Evolutionary conservation across 495 filamentous ascomycete species (phyloP), one percentile per base, ranked within the genome.

Genomic region (Penicillium egyptiacum): DNA sequence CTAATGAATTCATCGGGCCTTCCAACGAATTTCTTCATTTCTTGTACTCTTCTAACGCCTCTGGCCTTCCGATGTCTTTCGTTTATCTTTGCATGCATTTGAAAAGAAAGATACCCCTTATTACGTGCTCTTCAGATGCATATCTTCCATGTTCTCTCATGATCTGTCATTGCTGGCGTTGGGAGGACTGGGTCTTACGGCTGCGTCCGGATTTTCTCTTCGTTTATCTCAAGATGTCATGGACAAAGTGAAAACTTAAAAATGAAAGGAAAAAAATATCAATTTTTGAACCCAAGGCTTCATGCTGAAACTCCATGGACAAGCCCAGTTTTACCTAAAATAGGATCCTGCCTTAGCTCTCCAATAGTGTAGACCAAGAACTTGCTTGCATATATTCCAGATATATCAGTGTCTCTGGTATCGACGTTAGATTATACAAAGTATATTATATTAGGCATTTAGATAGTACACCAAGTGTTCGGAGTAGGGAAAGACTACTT

Each of bases 401-500:
- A 39, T n/a, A 6, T 8, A 39, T 14, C 10, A 46, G 5, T n/a
- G 48, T 53, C 40, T 35, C 46, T 39, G 55, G 50, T 48, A 55
- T 61, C 52, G 33, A 59, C 50, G 63, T 66, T 66, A 63, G 22
- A 68, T 66, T 62, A 66, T 68, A 66, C 63, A 68, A 41, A 56
- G 26, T 49, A 26, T 49, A 42, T 44, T 50, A 56, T 60, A 56
- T 56, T 56, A 35, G 54, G 44, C 26, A 49, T 50, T 56, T 31
- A 43, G 37, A 41, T 41, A 56, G 43, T 46, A 47, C 54, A n/a
- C 12, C 20, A 31, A n/a, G n/a, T 50, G 35, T 46, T 46, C 9
- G 35, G 46, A 51, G 25, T 30, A 22, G 46, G 23, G 55, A 50
- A 56, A 55, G 57, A 62, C 66, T 70, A 82, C 72, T 92, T 94